Percentiles rank a stretch among this genome's conserved stretches.
Evolutionary conservation across 192 early-diverging fungal genomes (phyloP).

Genomic region (Coemansia sp.): DNA sequence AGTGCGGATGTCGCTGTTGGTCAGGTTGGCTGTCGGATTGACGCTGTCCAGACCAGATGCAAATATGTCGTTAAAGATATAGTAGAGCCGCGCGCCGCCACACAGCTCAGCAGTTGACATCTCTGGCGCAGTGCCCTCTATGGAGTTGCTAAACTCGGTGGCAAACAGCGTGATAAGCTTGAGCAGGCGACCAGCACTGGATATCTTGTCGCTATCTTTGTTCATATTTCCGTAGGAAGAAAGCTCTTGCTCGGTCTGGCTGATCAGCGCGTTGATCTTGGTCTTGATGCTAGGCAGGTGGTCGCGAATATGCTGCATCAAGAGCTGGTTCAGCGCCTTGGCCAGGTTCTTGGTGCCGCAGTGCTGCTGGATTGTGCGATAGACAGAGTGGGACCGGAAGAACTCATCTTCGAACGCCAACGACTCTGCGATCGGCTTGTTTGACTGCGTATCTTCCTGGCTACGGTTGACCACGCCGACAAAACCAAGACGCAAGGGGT

Average conservation of each 20-base stretch:
- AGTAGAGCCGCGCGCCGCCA: constrained; percentile 80
- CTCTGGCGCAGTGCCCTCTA: constrained; percentile 71
- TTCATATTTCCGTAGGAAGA: constrained; percentile 62
- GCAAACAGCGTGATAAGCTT: constrained; percentile 75
- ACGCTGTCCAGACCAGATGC: constrained; percentile 71
- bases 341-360: constrained; percentile 73
- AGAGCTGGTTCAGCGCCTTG: constrained; percentile 69
- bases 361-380: constrained; percentile 66
- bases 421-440: constrained; percentile 72
- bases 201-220: constrained; percentile 18
- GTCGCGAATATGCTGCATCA: constrained; percentile 79
- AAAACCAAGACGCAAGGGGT: constrained; percentile 77
- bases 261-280: constrained; percentile 72
- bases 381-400: constrained; percentile 71
- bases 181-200: constrained; percentile 58
- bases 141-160: constrained; percentile 72
- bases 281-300: constrained; percentile 75
- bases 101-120: constrained; percentile 77
- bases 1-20: constrained; percentile 71
- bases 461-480: constrained; percentile 82
- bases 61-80: constrained; percentile 80
- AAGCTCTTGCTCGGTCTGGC: constrained; percentile 76
- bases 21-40: constrained; percentile 68
- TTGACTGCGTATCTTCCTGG: constrained; percentile 74
- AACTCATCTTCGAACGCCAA: constrained; percentile 67